phyloP scores from a whole-genome alignment of 2,329 filamentous ascomycete genomes.

The Tympanopsis confertula region DNA sequence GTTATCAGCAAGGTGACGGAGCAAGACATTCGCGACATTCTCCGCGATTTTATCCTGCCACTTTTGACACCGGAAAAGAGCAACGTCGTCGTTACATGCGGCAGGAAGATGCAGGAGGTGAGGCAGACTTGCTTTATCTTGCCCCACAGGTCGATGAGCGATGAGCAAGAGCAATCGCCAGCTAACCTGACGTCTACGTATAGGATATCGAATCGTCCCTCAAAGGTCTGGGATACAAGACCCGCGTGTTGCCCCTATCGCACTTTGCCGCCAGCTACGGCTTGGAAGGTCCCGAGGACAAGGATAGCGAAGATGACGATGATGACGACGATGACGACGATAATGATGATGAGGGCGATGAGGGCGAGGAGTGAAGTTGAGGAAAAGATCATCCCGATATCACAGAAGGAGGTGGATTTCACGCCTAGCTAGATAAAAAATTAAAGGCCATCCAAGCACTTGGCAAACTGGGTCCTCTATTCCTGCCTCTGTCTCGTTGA shows the following conservation, averaged over 20 bases:
- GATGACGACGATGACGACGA: conserved; percentile 43
- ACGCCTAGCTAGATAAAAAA: no score
- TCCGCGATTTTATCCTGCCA: conserved; percentile 66
- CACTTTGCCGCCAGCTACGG: conserved; percentile 88
- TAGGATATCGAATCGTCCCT: conserved; percentile 57
- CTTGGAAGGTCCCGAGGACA: conserved; percentile 49
- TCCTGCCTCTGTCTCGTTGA: no score
- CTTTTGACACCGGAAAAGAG: conserved; percentile 71
- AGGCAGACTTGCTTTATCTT: conserved; percentile 18
- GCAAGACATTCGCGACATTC: conserved; percentile 64
- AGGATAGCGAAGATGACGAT: conserved; percentile 46
- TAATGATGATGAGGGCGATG: conserved; percentile 31
- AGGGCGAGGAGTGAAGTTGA: conserved; percentile 23
- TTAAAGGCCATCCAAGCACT: no score
- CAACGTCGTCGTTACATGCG: conserved; percentile 81
- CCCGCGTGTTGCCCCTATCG: conserved; percentile 60
- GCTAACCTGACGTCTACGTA: neutral
- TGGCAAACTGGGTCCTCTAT: no score
- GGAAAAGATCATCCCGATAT: no score
- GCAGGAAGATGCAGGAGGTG: conserved; percentile 74
- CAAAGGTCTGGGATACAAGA: conserved; percentile 64
- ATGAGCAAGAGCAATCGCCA: no score
- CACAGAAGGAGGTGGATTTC: no score
- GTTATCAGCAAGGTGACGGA: conserved; percentile 65
- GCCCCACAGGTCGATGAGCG: no score